Conservation (phyloP, 1,284 basidiomycete genomes). For the Malassezia obtusa region DNA sequence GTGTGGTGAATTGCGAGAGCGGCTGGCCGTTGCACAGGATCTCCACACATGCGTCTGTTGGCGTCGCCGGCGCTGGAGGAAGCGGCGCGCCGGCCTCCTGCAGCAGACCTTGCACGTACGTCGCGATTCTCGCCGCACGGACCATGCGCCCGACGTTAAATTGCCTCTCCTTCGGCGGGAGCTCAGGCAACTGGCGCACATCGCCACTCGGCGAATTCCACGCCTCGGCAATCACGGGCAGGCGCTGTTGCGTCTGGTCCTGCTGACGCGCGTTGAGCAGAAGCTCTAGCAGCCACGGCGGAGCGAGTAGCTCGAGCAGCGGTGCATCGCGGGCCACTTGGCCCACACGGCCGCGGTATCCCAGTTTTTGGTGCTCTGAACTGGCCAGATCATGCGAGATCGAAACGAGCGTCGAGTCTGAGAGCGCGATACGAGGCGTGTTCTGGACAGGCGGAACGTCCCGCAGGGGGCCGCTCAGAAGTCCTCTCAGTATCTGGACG, state of each 20-base stretch:
- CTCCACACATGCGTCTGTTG: conserved; percentile 6
- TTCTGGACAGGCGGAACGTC: background rate
- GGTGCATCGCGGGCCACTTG: background rate
- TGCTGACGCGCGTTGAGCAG: background rate
- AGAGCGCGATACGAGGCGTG: background rate
- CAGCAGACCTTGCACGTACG: background rate
- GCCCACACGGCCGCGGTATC: conserved; percentile 2
- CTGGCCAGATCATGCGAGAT: background rate
- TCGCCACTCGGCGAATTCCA: background rate
- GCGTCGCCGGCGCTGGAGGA: background rate
- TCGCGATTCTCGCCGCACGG: background rate
- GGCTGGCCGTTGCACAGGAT: conserved; percentile 8
- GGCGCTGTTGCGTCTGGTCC: background rate
- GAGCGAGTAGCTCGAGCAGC: conserved; percentile 9
- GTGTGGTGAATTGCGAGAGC: background rate
- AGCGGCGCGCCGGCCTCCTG: background rate
- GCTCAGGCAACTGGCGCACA: background rate
- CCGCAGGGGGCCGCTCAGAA: background rate
- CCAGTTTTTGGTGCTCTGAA: background rate
- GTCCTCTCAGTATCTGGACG: background rate
- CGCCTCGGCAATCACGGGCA: background rate
- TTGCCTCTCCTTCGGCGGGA: background rate
- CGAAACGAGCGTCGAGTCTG: background rate
- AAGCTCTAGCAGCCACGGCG: conserved; percentile 4
- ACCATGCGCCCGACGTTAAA: background rate